A percentile compares a stretch with the other conserved stretches of the same genome.
Evolutionary conservation across 2,329 filamentous ascomycete species (phyloP).

Genomic region (Hymenoscyphus albidus): DNA sequence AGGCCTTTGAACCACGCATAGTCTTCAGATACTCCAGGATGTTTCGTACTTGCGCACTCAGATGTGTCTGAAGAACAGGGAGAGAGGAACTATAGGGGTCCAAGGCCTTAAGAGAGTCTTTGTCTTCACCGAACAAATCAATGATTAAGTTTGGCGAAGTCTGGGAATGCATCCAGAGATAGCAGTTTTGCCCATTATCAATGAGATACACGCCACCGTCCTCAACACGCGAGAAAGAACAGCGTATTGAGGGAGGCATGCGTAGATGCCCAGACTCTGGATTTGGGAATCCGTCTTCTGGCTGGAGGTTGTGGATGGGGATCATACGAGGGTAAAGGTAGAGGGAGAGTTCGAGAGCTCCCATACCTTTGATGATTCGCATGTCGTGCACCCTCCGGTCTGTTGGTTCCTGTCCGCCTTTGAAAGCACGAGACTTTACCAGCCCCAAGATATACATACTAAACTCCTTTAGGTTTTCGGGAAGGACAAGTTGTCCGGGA

Average conservation of each 20-base stretch:
- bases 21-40: constrained; percentile 81
- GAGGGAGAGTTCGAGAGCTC: constrained; percentile 76
- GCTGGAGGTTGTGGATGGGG: constrained; percentile 81
- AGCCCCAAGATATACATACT: constrained; percentile 92
- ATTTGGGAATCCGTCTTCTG: constrained; percentile 90
- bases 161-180: constrained; percentile 89
- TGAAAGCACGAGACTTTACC: constrained; percentile 88
- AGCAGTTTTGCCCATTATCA: constrained; percentile 88
- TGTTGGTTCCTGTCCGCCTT: constrained; percentile 84
- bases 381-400: constrained; percentile 90
- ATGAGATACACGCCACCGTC: constrained; percentile 91
- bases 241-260: constrained; percentile 75
- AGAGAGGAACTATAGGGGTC: constrained; percentile 78
- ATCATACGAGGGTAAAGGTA: constrained; percentile 96
- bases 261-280: constrained; percentile 77
- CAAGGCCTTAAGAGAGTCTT: constrained; percentile 66
- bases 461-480: constrained; percentile 93
- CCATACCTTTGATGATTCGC: constrained; percentile 85
- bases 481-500: constrained; percentile 87
- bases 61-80: constrained; percentile 82
- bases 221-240: constrained; percentile 84
- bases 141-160: constrained; percentile 87
- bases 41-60: constrained; percentile 93
- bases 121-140: constrained; percentile 82
- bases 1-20: constrained; percentile 78